A percentile compares a stretch with the other conserved stretches of the same genome.
Conservation (phyloP, 2,329 filamentous ascomycete species). For the Ceratocystis harringtonii region DNA sequence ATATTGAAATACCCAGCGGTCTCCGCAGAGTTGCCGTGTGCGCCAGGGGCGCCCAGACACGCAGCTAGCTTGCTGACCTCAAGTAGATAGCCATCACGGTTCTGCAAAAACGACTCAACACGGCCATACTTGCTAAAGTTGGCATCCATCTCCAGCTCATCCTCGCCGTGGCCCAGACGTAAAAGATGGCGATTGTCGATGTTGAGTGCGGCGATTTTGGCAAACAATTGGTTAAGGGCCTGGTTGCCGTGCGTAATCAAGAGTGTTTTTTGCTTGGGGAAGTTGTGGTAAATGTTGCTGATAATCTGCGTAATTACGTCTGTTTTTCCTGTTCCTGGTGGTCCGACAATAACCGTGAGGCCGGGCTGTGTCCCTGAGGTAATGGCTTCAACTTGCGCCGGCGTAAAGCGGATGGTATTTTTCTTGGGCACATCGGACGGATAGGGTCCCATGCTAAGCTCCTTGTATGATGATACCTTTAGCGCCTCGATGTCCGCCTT, state of each 20-base stretch:
- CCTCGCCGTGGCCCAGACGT: conserved; percentile 85
- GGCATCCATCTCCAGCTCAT: conserved; percentile 71
- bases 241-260: conserved; percentile 96
- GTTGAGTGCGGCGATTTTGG: conserved; percentile 91
- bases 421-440: conserved; percentile 66
- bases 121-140: conserved; percentile 90
- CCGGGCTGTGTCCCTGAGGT: conserved; percentile 88
- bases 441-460: conserved; percentile 79
- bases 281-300: conserved; percentile 97
- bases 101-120: conserved; percentile 89
- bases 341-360: conserved; percentile 83
- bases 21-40: conserved; percentile 92
- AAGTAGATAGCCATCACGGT: conserved; percentile 58
- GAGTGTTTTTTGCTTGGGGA: conserved; percentile 78
- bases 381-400: conserved; percentile 82
- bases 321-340: conserved; percentile 96
- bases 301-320: conserved; percentile 98
- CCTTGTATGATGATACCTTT: conserved; percentile 78
- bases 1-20: conserved; percentile 93
- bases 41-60: conserved; percentile 74
- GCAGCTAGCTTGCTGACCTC: conserved; percentile 78
- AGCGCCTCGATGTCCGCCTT: conserved; percentile 51
- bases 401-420: conserved; percentile 77
- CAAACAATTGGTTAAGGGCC: conserved; percentile 90
- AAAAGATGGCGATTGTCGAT: conserved; percentile 92